These are phyloP conservation scores for Fusarium abutilonis DNA, from an alignment of 2,329 filamentous ascomycete genomes.

Conservation along the genomic window DNA sequence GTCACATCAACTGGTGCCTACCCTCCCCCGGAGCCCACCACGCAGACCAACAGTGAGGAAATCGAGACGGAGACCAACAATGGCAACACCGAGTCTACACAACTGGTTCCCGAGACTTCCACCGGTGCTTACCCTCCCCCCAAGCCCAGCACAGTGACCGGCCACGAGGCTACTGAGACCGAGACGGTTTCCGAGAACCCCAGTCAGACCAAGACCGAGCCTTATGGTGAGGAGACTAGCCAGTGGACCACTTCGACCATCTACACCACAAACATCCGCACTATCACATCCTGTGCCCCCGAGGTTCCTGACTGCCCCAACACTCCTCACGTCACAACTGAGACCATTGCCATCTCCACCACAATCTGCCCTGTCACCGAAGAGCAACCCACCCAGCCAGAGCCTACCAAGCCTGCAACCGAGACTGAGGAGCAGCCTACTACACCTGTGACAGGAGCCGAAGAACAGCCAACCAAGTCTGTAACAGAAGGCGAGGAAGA, in stretches of 20 bases:
- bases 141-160: background rate
- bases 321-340: constrained; percentile 27
- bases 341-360: constrained; percentile 40
- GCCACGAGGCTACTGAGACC: constrained; percentile 3
- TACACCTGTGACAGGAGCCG: background rate
- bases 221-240: constrained; percentile 10
- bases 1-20: constrained; percentile 10
- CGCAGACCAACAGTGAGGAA: constrained; percentile 2
- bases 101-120: background rate
- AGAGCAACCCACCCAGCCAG: constrained; percentile 2
- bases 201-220: too few species aligned
- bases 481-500: constrained; percentile 1
- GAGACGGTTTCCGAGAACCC: background rate
- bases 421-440: constrained; percentile 11
- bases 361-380: constrained; percentile 38
- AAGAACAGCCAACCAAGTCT: constrained; percentile 12
- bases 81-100: background rate
- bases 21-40: constrained; percentile 14
- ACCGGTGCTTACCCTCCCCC: constrained; percentile 10
- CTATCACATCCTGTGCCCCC: constrained; percentile 34
- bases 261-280: constrained; percentile 39
- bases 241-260: constrained; percentile 30
- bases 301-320: constrained; percentile 36
- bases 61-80: background rate
- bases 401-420: constrained; percentile 6